phyloP scores from a whole-genome alignment of 176 grass and related monocot species.

The Oryza meyeriana region DNA sequence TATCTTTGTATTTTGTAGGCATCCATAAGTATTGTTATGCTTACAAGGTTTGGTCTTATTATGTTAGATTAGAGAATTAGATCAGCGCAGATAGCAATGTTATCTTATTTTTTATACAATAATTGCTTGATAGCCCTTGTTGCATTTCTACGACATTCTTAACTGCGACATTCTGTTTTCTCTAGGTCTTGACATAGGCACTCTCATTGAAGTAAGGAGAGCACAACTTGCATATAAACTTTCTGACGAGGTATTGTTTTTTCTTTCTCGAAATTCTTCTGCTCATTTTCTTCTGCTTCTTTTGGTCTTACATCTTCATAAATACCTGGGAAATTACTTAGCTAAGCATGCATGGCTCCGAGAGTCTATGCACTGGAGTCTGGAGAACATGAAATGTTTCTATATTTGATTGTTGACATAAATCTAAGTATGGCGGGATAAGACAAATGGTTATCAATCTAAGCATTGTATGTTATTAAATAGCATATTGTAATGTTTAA shows the following conservation, averaged over 20 bases:
- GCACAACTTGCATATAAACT: conserved; percentile 82
- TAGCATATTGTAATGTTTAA: conserved; percentile 21
- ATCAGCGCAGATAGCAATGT: neutral
- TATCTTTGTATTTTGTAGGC: conserved; percentile 27
- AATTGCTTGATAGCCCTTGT: conserved; percentile 10
- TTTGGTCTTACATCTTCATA: conserved; percentile 6
- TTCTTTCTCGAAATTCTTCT: conserved; percentile 16
- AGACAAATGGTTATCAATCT: neutral
- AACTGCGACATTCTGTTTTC: conserved; percentile 16
- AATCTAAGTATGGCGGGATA: neutral
- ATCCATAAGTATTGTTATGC: neutral
- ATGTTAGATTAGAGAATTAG: conserved; percentile 29
- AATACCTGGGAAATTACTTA: conserved; percentile 18
- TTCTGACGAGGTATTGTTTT: conserved; percentile 78
- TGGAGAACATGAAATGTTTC: neutral
- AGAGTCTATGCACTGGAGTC: neutral
- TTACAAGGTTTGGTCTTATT: conserved; percentile 22
- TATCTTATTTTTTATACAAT: conserved; percentile 17
- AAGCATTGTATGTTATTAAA: conserved; percentile 4
- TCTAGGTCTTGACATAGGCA: conserved; percentile 69
- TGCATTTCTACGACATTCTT: conserved; percentile 24
- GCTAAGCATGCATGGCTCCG: neutral
- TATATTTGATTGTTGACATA: conserved; percentile 2
- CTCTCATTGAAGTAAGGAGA: conserved; percentile 72
- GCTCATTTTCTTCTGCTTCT: conserved; percentile 21